Percentiles rank a stretch among this genome's conserved stretches.
Conservation (phyloP, 805 yeast genomes). For the Saturnispora zaruensis region DNA sequence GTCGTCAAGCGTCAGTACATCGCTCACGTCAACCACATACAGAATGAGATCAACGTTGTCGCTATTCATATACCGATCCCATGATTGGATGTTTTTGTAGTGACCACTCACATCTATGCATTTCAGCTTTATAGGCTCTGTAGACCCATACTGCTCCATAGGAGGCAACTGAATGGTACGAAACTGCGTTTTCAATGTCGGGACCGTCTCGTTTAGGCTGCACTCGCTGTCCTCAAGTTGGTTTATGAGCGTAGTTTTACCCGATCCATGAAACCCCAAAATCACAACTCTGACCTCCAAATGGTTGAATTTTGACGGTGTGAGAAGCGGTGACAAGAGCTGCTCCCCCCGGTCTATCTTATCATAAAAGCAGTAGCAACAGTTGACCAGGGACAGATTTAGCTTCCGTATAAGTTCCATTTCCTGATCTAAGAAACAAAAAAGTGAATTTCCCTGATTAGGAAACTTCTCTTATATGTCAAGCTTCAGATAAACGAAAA, state of each 20-base stretch:
- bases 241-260: slow-evolving; percentile 15
- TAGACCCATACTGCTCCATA: neutral
- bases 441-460: neutral
- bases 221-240: slow-evolving; percentile 7
- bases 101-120: slow-evolving; percentile 29
- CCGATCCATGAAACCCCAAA: slow-evolving; percentile 26
- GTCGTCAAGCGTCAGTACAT: slow-evolving; percentile 20
- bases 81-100: slow-evolving; percentile 17
- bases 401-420: neutral
- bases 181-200: slow-evolving; percentile 20
- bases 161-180: neutral
- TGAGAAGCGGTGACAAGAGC: neutral
- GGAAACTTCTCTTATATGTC: neutral
- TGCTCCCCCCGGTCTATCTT: neutral
- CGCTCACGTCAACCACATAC: slow-evolving; percentile 26
- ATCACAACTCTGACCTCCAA: slow-evolving; percentile 21
- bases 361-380: neutral
- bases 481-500: neutral
- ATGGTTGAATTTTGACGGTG: neutral
- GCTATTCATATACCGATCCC: slow-evolving; percentile 16
- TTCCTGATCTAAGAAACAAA: neutral
- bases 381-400: slow-evolving; percentile 5
- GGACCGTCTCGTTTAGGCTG: slow-evolving; percentile 7
- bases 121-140: slow-evolving; percentile 9
- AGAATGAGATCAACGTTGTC: slow-evolving; percentile 17